Percentiles rank a stretch among this genome's conserved stretches.
Conservation (phyloP, 2,329 filamentous ascomycete genomes). For the Trichoderma sp. region DNA sequence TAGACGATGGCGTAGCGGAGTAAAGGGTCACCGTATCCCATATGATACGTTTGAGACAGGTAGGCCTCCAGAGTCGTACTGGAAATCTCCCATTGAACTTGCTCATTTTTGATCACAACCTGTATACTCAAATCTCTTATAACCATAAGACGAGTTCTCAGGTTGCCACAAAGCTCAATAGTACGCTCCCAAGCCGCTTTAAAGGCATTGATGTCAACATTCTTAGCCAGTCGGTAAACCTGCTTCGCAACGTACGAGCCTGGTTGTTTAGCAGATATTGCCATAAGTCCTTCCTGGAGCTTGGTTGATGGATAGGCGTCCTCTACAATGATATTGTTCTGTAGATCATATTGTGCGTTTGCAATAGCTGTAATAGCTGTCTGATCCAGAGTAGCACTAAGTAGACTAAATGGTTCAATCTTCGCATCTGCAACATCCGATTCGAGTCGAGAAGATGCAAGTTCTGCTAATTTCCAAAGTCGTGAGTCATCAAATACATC, state of each 20-base stretch:
- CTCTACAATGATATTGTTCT: conserved; percentile 20
- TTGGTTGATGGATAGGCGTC: conserved; percentile 40
- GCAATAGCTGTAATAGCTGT: neutral
- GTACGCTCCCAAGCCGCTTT: conserved; percentile 30
- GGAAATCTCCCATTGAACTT: neutral
- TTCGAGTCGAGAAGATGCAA: neutral
- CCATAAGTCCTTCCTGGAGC: conserved; percentile 41
- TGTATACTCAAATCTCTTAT: neutral
- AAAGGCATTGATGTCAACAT: conserved; percentile 28
- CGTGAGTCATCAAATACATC: conserved; percentile 15
- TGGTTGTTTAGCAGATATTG: conserved; percentile 29
- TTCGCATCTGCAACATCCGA: neutral
- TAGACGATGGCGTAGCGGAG: conserved; percentile 6
- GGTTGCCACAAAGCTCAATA: conserved; percentile 1
- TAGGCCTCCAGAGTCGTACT: neutral
- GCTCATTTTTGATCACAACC: neutral
- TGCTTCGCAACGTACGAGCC: conserved; percentile 38
- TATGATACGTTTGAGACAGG: neutral
- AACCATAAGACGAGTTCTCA: conserved; percentile 22
- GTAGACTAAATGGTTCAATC: neutral
- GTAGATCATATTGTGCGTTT: neutral
- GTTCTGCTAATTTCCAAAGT: conserved; percentile 1
- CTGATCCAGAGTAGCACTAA: neutral
- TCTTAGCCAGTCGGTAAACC: conserved; percentile 23
- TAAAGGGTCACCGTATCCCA: neutral